Evolutionary conservation across 2,329 filamentous ascomycete genomes (phyloP).

Genomic region (Hyphodiscus sp.): DNA sequence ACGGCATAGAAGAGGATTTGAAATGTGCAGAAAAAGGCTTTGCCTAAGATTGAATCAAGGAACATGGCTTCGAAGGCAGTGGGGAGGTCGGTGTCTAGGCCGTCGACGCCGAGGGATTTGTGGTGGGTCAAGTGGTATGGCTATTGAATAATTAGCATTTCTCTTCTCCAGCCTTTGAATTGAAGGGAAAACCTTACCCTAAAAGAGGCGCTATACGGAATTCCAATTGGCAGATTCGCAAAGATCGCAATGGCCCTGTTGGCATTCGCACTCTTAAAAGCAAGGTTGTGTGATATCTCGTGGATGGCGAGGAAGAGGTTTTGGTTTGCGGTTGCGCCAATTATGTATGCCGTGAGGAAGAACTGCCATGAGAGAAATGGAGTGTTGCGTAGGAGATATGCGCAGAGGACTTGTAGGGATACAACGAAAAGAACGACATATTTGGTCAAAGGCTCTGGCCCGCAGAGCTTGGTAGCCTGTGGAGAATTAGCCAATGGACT

Average conservation of each 20-base stretch:
- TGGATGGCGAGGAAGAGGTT: constrained; percentile 98
- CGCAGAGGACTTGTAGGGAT: constrained; percentile 69
- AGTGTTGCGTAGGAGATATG: constrained; percentile 69
- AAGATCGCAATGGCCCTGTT: constrained; percentile 88
- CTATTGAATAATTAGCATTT: constrained; percentile 34
- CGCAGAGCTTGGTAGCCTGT: constrained; percentile 93
- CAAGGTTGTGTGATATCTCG: constrained; percentile 97
- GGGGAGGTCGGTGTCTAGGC: constrained; percentile 91
- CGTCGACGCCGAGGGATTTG: constrained; percentile 95
- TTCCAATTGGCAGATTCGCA: constrained; percentile 90
- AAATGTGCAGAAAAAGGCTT: constrained; percentile 98
- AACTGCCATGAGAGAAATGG: constrained; percentile 78
- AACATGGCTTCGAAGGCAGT: constrained; percentile 87
- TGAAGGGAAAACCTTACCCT: constrained; percentile 47
- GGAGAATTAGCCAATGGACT: neutral
- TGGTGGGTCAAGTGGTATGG: constrained; percentile 98
- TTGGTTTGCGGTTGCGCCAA: constrained; percentile 95
- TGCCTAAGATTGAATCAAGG: constrained; percentile 90
- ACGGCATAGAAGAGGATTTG: constrained; percentile 98
- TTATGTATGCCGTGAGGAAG: constrained; percentile 79
- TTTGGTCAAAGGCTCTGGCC: constrained; percentile 91
- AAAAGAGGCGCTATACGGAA: constrained; percentile 95
- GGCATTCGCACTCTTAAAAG: constrained; percentile 71
- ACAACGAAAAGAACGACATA: constrained; percentile 85
- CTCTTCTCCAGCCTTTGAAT: neutral